These are phyloP conservation scores for Triticum monococcum DNA, from an alignment of 176 grass and related monocot genomes.

Conservation along the genomic window DNA sequence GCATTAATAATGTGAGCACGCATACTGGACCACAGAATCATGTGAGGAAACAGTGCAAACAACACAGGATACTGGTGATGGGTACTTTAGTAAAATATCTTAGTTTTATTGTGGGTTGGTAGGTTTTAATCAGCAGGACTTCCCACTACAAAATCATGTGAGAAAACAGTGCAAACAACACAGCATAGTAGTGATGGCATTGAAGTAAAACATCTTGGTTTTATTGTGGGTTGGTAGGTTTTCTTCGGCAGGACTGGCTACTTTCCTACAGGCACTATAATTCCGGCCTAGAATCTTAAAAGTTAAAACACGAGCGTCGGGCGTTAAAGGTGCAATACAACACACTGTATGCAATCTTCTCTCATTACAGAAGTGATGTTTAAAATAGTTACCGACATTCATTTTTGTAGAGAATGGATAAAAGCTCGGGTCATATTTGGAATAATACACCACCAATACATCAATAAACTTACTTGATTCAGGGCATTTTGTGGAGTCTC, in stretches of 20 bases:
- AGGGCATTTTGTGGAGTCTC: slow-evolving; percentile 83
- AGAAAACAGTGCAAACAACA: neutral
- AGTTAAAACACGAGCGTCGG: neutral
- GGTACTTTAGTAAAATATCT: neutral
- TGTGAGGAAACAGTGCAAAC: neutral
- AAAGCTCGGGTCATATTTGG: neutral
- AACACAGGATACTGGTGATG: neutral
- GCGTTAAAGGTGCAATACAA: neutral
- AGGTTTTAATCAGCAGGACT: slow-evolving; percentile 1
- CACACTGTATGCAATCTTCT: neutral
- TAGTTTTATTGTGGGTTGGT: neutral
- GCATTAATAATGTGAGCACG: neutral
- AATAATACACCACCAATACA: neutral
- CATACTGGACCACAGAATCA: neutral
- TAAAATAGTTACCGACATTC: neutral
- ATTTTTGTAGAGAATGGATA: neutral
- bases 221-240: neutral
- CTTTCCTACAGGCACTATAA: neutral
- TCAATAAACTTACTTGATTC: slow-evolving; percentile 67
- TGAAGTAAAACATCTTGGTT: neutral
- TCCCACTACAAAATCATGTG: neutral
- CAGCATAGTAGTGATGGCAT: neutral
- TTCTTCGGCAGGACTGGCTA: neutral
- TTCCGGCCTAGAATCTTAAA: neutral
- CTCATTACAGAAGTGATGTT: neutral